A percentile compares a stretch with the other conserved stretches of the same genome.
Evolutionary conservation across 2,329 filamentous ascomycete genomes (phyloP).

Genomic region (Sarocladium kiliense): DNA sequence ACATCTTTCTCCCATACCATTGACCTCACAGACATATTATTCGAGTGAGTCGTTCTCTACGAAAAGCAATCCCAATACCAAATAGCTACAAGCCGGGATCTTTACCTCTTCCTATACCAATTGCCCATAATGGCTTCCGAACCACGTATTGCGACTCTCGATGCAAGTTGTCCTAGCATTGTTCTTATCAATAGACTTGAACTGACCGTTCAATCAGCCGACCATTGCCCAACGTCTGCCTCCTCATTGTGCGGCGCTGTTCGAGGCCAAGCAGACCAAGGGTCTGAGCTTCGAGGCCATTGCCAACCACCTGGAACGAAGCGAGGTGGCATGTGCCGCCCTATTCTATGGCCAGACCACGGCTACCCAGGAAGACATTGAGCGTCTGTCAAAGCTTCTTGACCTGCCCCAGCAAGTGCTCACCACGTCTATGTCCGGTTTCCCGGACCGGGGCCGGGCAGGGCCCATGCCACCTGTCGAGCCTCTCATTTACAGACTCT

Average conservation of each 20-base stretch:
- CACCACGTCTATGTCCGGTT: constrained; percentile 59
- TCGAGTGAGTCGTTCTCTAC: too few species aligned
- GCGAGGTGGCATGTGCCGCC: constrained; percentile 80
- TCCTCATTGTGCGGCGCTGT: constrained; percentile 61
- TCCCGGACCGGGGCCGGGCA: constrained; percentile 74
- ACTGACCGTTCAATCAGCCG: constrained; percentile 39
- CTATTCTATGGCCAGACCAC: constrained; percentile 86
- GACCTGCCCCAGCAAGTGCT: constrained; percentile 53
- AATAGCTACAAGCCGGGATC: neutral
- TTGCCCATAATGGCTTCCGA: constrained; percentile 10
- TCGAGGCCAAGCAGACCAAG: constrained; percentile 68
- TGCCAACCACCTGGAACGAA: constrained; percentile 65
- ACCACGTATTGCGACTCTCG: constrained; percentile 24
- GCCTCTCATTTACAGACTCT: constrained; percentile 72
- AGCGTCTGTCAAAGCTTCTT: constrained; percentile 62
- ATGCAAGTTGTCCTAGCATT: constrained; percentile 25
- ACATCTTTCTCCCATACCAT: neutral
- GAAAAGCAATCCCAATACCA: neutral
- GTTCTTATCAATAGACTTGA: neutral
- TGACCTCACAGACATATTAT: too few species aligned
- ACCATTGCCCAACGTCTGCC: constrained; percentile 67
- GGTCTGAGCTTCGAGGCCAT: constrained; percentile 76
- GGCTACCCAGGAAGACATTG: constrained; percentile 62
- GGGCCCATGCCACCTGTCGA: constrained; percentile 32
- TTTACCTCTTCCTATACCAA: neutral